These are phyloP conservation scores for Exidia glandulosa DNA, from an alignment of 768 basidiomycete genomes.

Conservation along the genomic window DNA sequence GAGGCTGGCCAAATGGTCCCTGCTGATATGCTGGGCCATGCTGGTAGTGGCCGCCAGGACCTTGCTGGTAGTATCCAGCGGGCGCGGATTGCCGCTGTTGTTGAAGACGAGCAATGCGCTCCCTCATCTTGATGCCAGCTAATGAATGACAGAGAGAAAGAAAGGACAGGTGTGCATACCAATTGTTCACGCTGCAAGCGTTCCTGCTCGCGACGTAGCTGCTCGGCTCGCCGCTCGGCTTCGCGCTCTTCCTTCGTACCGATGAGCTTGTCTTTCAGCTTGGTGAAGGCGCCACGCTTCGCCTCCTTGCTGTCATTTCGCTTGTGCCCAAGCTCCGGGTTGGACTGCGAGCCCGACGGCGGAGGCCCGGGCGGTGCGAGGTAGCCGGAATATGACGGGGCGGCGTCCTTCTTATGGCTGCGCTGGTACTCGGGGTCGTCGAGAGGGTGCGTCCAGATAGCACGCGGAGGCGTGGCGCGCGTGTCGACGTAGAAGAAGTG, in stretches of 20 bases:
- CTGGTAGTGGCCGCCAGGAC: not conserved
- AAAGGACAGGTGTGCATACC: constrained; percentile 10
- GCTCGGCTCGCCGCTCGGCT: constrained; percentile 10
- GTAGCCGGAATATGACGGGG: not conserved
- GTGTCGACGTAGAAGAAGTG: constrained; percentile 55
- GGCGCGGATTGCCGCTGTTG: constrained; percentile 1
- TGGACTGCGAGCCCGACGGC: constrained; percentile 3
- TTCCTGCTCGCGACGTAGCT: not conserved
- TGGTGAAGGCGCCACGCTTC: constrained; percentile 46
- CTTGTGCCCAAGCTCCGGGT: not conserved
- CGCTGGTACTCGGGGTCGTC: constrained; percentile 53
- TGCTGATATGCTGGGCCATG: constrained; percentile 1
- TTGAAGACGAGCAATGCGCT: not conserved
- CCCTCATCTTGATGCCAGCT: constrained; percentile 23
- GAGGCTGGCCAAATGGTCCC: constrained; percentile 12
- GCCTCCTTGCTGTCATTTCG: constrained; percentile 10
- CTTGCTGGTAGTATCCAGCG: constrained; percentile 4
- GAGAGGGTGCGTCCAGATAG: constrained; percentile 64
- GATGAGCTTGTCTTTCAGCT: constrained; percentile 51
- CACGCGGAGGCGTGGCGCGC: constrained; percentile 45
- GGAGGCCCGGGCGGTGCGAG: constrained; percentile 1
- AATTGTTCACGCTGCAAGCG: constrained; percentile 1
- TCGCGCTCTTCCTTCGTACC: constrained; percentile 58
- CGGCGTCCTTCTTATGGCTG: constrained; percentile 37
- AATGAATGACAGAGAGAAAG: not conserved